These are phyloP conservation scores for Cucurbita ficifolia DNA, from an alignment of 306 rosid genomes.

Conservation along the genomic window DNA sequence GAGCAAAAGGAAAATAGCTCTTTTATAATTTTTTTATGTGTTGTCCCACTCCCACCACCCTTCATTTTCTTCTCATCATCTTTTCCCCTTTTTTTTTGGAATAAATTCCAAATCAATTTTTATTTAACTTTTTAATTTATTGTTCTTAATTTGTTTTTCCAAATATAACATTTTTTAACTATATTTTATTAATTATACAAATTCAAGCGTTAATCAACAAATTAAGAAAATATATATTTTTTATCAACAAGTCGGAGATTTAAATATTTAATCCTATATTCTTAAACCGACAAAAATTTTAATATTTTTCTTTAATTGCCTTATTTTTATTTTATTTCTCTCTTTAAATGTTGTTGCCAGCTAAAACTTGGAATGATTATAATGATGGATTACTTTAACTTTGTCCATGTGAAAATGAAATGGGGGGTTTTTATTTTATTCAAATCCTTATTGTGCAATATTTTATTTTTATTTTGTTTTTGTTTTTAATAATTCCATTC, in stretches of 20 bases:
- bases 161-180: not conserved
- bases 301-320: not conserved
- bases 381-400: constrained; percentile 9
- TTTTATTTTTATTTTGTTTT: not conserved
- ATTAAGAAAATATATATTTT: too few relatives aligned
- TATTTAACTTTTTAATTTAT: not conserved
- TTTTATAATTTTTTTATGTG: not conserved
- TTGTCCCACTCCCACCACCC: not conserved
- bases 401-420: not conserved
- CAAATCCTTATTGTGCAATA: constrained; percentile 7
- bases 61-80: not conserved
- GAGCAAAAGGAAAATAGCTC: not conserved
- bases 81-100: not conserved
- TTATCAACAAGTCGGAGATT: too few relatives aligned
- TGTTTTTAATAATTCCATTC: too few relatives aligned
- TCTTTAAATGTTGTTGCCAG: not conserved
- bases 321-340: not conserved
- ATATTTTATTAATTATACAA: too few relatives aligned
- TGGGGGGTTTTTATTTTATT: not conserved
- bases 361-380: constrained; percentile 6
- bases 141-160: not conserved
- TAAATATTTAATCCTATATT: too few relatives aligned
- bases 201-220: too few relatives aligned
- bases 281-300: too few relatives aligned
- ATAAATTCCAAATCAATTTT: not conserved